phyloP scores from a whole-genome alignment of 306 rosid species.

The Cucurbita ficifolia region DNA sequence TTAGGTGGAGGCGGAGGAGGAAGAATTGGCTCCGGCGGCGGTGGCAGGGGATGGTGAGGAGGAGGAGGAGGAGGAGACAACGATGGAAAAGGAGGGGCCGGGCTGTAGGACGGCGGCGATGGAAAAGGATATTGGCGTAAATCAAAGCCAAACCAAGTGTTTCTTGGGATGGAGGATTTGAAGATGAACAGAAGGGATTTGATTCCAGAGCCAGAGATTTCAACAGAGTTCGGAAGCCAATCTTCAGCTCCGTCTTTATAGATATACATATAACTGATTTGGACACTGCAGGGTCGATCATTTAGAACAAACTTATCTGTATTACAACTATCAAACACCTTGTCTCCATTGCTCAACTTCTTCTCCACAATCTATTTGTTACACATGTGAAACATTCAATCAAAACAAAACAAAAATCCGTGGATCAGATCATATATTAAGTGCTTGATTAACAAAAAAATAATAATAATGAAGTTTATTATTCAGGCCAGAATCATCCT shows the following conservation, averaged over 20 bases:
- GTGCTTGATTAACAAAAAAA: background rate
- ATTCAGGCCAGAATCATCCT: background rate
- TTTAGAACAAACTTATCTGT: background rate
- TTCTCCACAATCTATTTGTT: background rate
- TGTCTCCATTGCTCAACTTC: background rate
- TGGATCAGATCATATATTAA: background rate
- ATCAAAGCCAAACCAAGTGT: slow-evolving; percentile 7
- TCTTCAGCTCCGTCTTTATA: background rate
- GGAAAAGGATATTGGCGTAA: background rate
- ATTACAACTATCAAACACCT: background rate
- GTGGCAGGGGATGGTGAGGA: too few species aligned
- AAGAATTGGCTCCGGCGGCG: background rate
- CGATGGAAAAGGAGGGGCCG: background rate
- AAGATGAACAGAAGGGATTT: background rate
- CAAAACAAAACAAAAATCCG: background rate
- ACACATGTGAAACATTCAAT: background rate
- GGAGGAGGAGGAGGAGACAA: background rate
- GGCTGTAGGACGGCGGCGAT: background rate
- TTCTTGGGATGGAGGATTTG: background rate
- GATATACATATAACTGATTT: slow-evolving; percentile 1
- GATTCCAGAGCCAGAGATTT: slow-evolving; percentile 2
- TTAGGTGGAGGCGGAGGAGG: background rate
- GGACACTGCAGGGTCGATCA: background rate
- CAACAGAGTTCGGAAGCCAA: slow-evolving; percentile 5
- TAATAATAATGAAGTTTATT: background rate